These are phyloP conservation scores for Flaveria ramosissima DNA, from an alignment of 129 eudicot genomes.

Conservation along the genomic window DNA sequence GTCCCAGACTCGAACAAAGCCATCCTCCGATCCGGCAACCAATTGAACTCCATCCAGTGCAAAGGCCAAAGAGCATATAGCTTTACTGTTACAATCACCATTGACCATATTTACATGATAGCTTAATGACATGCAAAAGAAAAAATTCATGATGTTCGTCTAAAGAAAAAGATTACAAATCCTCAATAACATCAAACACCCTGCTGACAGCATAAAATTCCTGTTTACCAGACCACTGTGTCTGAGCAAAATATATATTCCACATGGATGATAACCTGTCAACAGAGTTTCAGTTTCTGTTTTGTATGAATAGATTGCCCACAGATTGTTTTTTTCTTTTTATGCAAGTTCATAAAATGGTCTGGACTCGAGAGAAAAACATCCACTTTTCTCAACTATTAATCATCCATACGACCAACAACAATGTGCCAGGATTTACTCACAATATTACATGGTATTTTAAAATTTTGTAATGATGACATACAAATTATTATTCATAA, in stretches of 20 bases:
- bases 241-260: not conserved
- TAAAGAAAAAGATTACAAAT: constrained; percentile 1
- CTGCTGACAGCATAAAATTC: constrained; percentile 2
- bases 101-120: not conserved
- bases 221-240: not conserved
- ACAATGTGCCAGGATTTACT: not conserved
- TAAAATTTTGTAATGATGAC: not conserved
- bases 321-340: not conserved
- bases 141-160: constrained; percentile 8
- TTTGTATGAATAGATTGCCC: not conserved
- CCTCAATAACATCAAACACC: not conserved
- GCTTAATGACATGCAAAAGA: constrained; percentile 7
- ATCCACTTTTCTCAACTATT: not conserved
- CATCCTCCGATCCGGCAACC: constrained; percentile 94
- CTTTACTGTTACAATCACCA: constrained; percentile 61
- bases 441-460: not conserved
- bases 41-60: constrained; percentile 72
- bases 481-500: not conserved
- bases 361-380: not conserved
- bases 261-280: not conserved
- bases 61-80: constrained; percentile 74
- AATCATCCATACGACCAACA: constrained; percentile 13
- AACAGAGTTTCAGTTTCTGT: not conserved
- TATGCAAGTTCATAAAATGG: not conserved
- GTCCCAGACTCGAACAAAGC: constrained; percentile 90